Percentiles rank a stretch among this genome's conserved stretches.
phyloP scores from a whole-genome alignment of 2,329 filamentous ascomycete genomes.

The Calonectria pauciramosa region DNA sequence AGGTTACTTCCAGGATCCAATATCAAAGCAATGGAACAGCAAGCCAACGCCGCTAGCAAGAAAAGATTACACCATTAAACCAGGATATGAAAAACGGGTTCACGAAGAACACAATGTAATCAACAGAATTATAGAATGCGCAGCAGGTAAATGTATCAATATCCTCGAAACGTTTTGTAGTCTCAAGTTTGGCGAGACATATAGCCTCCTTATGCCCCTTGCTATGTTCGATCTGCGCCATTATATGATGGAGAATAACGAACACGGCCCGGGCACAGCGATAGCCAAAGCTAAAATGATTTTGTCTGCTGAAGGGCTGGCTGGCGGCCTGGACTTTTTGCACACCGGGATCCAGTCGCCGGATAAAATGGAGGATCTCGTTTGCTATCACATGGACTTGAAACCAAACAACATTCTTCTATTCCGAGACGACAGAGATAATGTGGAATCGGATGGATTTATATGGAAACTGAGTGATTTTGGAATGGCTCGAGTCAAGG shows the following conservation, averaged over 20 bases:
- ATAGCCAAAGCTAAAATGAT: background rate
- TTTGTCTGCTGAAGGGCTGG: background rate
- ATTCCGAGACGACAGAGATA: background rate
- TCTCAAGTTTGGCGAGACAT: background rate
- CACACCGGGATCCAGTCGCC: background rate
- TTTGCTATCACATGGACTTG: conserved; percentile 11
- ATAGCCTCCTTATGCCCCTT: conserved; percentile 3
- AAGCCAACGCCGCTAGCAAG: background rate
- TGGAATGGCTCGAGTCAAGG: background rate
- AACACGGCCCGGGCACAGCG: background rate
- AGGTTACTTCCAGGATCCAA: conserved; percentile 1
- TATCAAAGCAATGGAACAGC: background rate
- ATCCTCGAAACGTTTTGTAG: conserved; percentile 6
- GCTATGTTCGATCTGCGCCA: background rate
- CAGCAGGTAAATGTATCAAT: background rate
- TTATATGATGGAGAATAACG: background rate
- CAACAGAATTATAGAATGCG: background rate
- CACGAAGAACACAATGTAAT: background rate
- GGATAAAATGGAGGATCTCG: background rate
- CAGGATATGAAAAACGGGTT: background rate
- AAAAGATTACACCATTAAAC: background rate
- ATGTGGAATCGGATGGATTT: background rate
- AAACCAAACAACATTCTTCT: conserved; percentile 6
- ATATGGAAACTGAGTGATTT: conserved; percentile 14
- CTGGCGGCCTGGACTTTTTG: background rate